phyloP scores from a whole-genome alignment of 208 protist species.

The Polymyxa betae region DNA sequence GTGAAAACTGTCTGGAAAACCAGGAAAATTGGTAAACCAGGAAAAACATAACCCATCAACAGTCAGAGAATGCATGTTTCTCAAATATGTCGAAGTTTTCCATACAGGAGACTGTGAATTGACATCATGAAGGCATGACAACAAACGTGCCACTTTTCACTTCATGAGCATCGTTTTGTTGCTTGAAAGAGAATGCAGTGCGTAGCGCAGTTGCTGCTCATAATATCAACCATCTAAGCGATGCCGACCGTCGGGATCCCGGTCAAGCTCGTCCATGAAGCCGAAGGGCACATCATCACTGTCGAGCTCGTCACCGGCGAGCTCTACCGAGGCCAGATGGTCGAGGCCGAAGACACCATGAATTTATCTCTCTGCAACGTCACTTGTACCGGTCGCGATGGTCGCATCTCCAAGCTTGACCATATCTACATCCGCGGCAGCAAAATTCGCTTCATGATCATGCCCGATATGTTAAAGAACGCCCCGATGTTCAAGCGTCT shows the following conservation, averaged over 20 bases:
- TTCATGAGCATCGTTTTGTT: no score
- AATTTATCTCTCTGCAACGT: constrained; percentile 79
- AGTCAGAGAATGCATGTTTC: no score
- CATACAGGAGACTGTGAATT: no score
- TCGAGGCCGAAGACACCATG: constrained; percentile 84
- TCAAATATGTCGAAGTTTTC: no score
- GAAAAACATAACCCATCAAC: no score
- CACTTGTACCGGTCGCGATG: constrained; percentile 77
- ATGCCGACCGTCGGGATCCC: constrained; percentile 74
- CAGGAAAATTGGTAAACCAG: no score
- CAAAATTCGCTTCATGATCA: constrained; percentile 83
- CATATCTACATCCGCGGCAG: constrained; percentile 81
- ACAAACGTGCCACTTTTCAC: no score
- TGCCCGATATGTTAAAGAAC: constrained; percentile 86
- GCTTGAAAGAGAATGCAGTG: no score
- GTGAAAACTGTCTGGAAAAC: no score
- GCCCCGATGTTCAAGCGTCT: constrained; percentile 84
- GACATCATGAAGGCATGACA: no score
- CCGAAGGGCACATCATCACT: constrained; percentile 78
- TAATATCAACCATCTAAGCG: no score
- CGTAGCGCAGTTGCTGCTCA: no score
- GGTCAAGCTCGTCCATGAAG: constrained; percentile 82
- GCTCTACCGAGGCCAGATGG: constrained; percentile 80
- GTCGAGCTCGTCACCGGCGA: constrained; percentile 81
- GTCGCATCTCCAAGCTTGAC: constrained; percentile 74